Conservation (phyloP, 306 rosid species). For the Morella rubra region DNA sequence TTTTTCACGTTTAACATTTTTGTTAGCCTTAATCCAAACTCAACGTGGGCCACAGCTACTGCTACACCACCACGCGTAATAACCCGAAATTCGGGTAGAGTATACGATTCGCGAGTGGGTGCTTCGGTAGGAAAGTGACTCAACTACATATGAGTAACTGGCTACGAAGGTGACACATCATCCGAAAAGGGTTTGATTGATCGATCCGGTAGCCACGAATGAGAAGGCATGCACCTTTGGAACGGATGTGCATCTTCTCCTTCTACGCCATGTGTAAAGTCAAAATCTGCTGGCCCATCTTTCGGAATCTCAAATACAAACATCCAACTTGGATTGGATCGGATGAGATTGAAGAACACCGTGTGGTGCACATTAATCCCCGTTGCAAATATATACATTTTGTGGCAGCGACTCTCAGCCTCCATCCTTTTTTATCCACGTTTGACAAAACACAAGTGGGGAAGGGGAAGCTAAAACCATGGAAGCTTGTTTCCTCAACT, state of each 20-base stretch:
- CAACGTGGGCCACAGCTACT: too few relatives aligned
- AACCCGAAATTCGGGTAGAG: too few relatives aligned
- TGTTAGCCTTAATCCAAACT: too few relatives aligned
- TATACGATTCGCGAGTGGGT: too few relatives aligned
- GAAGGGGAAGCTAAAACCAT: slow-evolving; percentile 27
- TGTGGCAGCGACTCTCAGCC: slow-evolving; percentile 6
- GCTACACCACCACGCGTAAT: too few relatives aligned
- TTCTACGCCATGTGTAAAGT: slow-evolving; percentile 39
- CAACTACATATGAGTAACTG: slow-evolving; percentile 16
- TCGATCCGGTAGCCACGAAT: slow-evolving; percentile 32
- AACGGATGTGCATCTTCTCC: slow-evolving; percentile 16
- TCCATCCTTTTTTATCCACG: slow-evolving; percentile 19
- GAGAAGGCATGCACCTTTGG: slow-evolving; percentile 9
- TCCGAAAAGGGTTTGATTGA: slow-evolving; percentile 29
- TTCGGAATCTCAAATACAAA: slow-evolving; percentile 13
- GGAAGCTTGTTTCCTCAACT: slow-evolving; percentile 75
- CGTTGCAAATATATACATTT: slow-evolving; percentile 27
- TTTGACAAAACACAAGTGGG: neutral
- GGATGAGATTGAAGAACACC: slow-evolving; percentile 32
- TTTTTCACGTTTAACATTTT: too few relatives aligned
- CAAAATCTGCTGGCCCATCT: slow-evolving; percentile 56
- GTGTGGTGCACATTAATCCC: slow-evolving; percentile 44
- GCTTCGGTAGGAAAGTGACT: too few relatives aligned
- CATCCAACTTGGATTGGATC: slow-evolving; percentile 36
- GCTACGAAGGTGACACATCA: slow-evolving; percentile 39